Evolutionary conservation across 768 basidiomycete genomes (phyloP).

Genomic region (Termitomyces sp.): DNA sequence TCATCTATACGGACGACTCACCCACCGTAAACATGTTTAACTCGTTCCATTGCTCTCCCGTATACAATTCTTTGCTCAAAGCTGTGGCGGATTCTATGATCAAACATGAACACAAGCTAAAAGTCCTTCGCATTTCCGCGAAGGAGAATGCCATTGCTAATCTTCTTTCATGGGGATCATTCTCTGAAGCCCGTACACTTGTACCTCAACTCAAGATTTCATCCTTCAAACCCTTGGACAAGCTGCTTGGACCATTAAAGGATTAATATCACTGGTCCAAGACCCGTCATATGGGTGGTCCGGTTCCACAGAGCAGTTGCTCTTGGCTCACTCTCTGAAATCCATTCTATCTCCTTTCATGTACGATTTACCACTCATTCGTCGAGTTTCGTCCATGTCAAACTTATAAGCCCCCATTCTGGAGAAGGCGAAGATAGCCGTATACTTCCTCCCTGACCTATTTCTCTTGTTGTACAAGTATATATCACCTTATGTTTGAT

Average conservation of each 20-base stretch:
- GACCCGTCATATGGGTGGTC: too few species aligned
- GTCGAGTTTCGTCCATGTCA: too few species aligned
- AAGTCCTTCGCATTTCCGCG: neutral
- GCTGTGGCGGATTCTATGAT: neutral
- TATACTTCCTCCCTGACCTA: too few species aligned
- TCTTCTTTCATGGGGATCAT: neutral
- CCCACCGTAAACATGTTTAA: neutral
- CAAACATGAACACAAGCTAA: neutral
- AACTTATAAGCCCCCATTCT: too few species aligned
- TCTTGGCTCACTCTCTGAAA: too few species aligned
- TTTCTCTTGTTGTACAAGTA: too few species aligned
- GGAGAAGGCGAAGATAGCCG: too few species aligned
- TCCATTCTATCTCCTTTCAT: neutral
- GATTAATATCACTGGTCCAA: too few species aligned
- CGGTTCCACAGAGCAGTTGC: too few species aligned
- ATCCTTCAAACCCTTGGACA: neutral
- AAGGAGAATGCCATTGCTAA: neutral
- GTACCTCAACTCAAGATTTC: neutral
- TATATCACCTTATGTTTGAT: too few species aligned
- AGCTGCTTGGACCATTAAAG: neutral
- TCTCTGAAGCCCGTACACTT: neutral
- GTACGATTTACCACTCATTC: neutral
- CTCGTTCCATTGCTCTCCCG: neutral
- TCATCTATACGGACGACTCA: slow-evolving; percentile 3
- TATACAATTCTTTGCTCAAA: neutral